phyloP scores from a whole-genome alignment of 495 filamentous ascomycete genomes.

The Aspergillus ellipticus region DNA sequence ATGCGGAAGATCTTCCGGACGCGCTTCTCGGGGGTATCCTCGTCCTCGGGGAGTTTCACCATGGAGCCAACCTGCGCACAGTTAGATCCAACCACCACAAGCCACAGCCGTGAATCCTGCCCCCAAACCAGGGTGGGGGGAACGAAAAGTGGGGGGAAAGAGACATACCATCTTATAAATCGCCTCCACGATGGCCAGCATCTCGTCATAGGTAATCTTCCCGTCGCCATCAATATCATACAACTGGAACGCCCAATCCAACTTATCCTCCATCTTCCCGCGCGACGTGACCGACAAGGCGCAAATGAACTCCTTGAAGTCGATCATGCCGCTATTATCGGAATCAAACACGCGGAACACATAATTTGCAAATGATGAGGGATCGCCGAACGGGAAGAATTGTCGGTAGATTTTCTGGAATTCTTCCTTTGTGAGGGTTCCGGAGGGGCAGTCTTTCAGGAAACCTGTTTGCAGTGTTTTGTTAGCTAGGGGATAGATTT shows the following conservation, averaged over 20 bases:
- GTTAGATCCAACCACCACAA: too few species aligned
- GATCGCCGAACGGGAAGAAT: conserved; percentile 98
- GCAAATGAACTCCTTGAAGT: conserved; percentile 99
- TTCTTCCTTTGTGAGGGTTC: conserved; percentile 94
- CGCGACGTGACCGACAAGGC: conserved; percentile 94
- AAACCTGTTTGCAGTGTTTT: conserved; percentile 59
- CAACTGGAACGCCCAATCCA: conserved; percentile 99
- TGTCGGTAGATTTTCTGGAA: conserved; percentile 99
- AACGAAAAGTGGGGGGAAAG: neutral
- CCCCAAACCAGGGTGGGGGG: neutral
- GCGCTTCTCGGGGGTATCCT: conserved; percentile 98
- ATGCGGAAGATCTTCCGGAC: conserved; percentile 98
- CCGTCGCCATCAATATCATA: conserved; percentile 99
- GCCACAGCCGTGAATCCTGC: conserved; percentile 15
- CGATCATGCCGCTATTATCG: conserved; percentile 94
- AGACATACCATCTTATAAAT: conserved; percentile 96
- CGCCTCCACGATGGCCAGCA: conserved; percentile 96
- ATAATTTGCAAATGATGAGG: conserved; percentile 94
- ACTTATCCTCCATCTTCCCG: conserved; percentile 98
- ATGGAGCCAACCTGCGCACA: conserved; percentile 82
- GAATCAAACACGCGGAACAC: conserved; percentile 99
- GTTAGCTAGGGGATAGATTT: neutral
- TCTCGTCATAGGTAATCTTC: conserved; percentile 98
- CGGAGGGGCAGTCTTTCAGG: conserved; percentile 94
- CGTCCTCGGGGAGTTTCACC: conserved; percentile 97